Base-by-base conservation (phyloP, 768 basidiomycete species). In the Psilocybe cubensis region DNA sequence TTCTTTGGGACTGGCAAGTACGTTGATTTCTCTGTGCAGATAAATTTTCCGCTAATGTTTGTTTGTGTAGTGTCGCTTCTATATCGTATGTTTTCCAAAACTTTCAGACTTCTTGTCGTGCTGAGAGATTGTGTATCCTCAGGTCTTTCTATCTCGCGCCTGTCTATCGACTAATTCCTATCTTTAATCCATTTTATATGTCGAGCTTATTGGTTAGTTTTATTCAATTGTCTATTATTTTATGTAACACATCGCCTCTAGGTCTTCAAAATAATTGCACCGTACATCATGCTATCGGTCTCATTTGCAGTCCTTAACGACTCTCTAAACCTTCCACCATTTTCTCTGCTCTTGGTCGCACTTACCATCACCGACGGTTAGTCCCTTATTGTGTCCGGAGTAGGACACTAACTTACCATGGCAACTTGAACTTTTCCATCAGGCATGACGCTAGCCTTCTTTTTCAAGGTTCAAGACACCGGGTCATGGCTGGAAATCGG, bases 401-500 rank as follows among this genome's bases (percentile, higher is more conserved):
- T 6, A 23, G 18, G 28, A 14, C 24, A 14, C 11, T 29, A 2
- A 7, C 10, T 25, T 43, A 8, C 18, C 44, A 23, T 55, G 6
- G 7, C 52, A 45, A 53, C 42, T 27, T 46, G 24, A 44, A 21
- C 14, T 7, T 38, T 3, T 29, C 23, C 14, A 40, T 23, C 57
- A 91, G 89, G 86, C 24, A 92, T 92, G 89, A 92, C 91, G 0
- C 77, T 92, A 56, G 78, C 86, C 3, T 94, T 94, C 74, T 94
- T 95, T 72, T 87, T 87, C 76, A 84, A 84, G 35, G 92, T 95
- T 24, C 86, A 85, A 21, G 91, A 95, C 68, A 90, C 85, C 3
- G 90, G 93, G 0, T 92, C 89, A 3, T 95, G 93, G 93, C 75
- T 94, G 56, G 91, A 95, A 66, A 95, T 94, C 51, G 92, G 93